phyloP scores from a whole-genome alignment of 176 grass and related monocot species.

The Phoenix roebelenii region DNA sequence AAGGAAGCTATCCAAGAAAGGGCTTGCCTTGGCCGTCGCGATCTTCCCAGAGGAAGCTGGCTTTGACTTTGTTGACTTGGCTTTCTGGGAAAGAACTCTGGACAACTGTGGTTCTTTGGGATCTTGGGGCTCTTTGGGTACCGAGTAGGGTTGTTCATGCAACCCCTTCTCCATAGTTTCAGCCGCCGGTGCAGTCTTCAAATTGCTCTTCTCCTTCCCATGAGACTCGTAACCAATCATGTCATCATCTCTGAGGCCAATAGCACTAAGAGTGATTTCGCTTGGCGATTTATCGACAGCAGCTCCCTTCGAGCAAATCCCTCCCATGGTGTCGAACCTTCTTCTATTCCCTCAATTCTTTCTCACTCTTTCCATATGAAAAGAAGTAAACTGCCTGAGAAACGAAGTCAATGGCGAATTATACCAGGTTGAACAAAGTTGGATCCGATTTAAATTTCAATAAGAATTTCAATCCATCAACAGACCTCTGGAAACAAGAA shows the following conservation, averaged over 20 bases:
- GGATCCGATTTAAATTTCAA: background rate
- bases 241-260: background rate
- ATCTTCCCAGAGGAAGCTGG: background rate
- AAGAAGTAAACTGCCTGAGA: background rate
- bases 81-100: conserved; percentile 4
- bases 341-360: conserved; percentile 2
- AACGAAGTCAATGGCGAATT: background rate
- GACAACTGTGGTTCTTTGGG: background rate
- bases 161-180: conserved; percentile 6
- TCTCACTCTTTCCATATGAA: conserved; percentile 4
- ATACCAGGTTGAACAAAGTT: background rate
- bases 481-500: background rate
- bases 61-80: conserved; percentile 1
- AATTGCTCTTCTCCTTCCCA: conserved; percentile 1
- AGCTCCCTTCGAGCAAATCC: conserved; percentile 12
- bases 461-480: conserved; percentile 1
- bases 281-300: conserved; percentile 4
- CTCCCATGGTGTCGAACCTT: background rate
- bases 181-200: background rate
- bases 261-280: conserved; percentile 2
- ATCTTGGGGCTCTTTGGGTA: background rate
- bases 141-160: background rate
- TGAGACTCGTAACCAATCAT: background rate
- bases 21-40: conserved; percentile 1
- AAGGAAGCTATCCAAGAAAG: background rate